Evolutionary conservation across 73 alveolate species (phyloP).

Genomic region (Tetrahymena malaccensis): DNA sequence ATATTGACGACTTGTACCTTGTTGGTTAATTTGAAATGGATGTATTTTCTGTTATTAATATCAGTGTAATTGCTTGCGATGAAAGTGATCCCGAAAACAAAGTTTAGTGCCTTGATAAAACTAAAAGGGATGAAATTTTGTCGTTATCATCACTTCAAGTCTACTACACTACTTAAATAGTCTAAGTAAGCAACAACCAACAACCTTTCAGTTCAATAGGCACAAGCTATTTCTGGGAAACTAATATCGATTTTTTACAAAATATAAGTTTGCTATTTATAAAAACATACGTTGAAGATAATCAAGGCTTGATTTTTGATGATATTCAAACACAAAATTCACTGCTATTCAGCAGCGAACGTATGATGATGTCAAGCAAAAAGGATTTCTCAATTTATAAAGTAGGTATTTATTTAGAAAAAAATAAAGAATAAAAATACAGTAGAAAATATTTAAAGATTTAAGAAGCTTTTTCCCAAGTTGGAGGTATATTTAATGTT

Average conservation of each 20-base stretch:
- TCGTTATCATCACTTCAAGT: not conserved
- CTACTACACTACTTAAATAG: not conserved
- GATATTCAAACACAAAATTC: not conserved
- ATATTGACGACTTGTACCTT: not conserved
- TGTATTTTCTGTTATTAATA: not conserved
- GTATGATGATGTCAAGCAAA: not conserved
- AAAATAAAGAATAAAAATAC: not conserved
- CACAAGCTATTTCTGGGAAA: not conserved
- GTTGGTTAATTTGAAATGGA: not conserved
- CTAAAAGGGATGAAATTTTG: not conserved
- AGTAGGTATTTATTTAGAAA: not conserved
- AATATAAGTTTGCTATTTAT: not conserved
- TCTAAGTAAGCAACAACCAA: not conserved
- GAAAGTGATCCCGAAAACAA: not conserved
- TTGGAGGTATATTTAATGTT: not conserved
- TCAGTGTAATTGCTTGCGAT: not conserved
- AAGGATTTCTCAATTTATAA: not conserved
- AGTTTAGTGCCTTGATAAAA: not conserved
- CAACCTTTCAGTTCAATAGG: not conserved
- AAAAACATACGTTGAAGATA: not conserved
- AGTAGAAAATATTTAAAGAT: not conserved
- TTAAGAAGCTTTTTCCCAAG: not conserved
- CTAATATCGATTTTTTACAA: not conserved
- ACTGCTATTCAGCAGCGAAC: not conserved
- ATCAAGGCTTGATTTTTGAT: not conserved